Evolutionary conservation across 169 alveolate species (phyloP), one percentile per base, ranked within the genome.

Genomic region (Plasmodium vivax): DNA sequence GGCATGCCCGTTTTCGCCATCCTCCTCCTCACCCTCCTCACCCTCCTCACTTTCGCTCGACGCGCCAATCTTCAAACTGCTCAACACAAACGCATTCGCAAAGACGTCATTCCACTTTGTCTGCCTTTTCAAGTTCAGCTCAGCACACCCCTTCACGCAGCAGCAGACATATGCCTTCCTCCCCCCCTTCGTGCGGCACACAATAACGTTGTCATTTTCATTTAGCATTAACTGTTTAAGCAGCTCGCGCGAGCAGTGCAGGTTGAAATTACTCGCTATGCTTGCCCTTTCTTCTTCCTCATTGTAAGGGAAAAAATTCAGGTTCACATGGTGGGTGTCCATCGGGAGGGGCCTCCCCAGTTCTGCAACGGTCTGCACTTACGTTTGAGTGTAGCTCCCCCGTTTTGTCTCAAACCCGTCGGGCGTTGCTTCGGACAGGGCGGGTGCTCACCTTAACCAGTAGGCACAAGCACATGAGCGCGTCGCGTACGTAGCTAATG

Each of bases 191-290:
- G n/a, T 71, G 36, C 27, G 92, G 74, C 82, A 58, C 72, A 88
- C 19, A 79, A 88, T 71, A 79, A 85, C 94, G 73, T 88, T 88
- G 38, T 77, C 90, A 81, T 88, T 62, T 79, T 19, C 54, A 12
- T 80, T 81, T 27, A 88, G 47, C 32, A 80, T 73, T 30, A 56
- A 81, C 30, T 36, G 43, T 41, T 88, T 88, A 72, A 88, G 34
- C 7, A 88, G 71, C 68, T 88, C 88, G 54, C 82, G 36, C 9
- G 94, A 43, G 16, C 94, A 88, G 83, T 88, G 51, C 51, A 88
- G 51, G 73, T 88, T 80, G 82, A 88, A 88, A 58, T 62, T 81
- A 72, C 94, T 88, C 30, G 84, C 79, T 62, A 88, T 88, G 19
- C 62, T 56, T 32, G 19, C 94, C 34, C 36, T 41, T 12, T 88